Conservation (phyloP, 164 flowering plant species). For the Tetrastigma voinierianum region DNA sequence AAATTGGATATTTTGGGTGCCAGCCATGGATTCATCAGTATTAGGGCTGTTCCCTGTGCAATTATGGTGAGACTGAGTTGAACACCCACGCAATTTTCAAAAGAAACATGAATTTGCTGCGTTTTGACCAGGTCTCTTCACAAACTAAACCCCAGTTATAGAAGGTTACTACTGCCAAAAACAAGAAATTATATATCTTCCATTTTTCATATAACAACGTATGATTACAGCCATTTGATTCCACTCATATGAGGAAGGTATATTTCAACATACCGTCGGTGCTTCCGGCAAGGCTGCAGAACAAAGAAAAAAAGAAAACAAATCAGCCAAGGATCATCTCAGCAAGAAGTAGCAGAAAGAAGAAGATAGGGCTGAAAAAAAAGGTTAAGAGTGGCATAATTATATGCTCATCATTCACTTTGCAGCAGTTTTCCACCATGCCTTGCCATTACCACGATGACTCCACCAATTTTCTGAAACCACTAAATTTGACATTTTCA, state of each 20-base stretch:
- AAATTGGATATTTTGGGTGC: conserved; percentile 39
- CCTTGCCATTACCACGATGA: conserved; percentile 54
- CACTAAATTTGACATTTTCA: conserved; percentile 25
- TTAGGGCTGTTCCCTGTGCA: conserved; percentile 69
- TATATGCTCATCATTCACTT: conserved; percentile 43
- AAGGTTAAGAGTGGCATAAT: neutral
- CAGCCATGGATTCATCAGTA: conserved; percentile 74
- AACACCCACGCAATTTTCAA: conserved; percentile 38
- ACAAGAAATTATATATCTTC: no score
- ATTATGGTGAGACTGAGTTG: conserved; percentile 30
- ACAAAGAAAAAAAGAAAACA: conserved; percentile 7
- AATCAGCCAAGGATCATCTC: neutral
- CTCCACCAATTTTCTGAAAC: conserved; percentile 61
- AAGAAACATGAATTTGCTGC: conserved; percentile 52
- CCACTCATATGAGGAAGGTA: neutral
- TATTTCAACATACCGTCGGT: conserved; percentile 55
- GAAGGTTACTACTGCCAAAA: conserved; percentile 49
- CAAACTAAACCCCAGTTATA: conserved; percentile 32
- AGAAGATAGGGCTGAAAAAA: neutral
- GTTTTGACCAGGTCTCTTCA: conserved; percentile 34
- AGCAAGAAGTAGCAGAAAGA: neutral
- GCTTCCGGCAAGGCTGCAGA: conserved; percentile 82
- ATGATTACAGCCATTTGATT: no score
- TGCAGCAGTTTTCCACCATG: conserved; percentile 77
- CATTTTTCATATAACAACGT: no score